Evolutionary conservation across 176 grass and related monocot genomes (phyloP), one percentile per base, ranked within the genome.

Genomic region (Calamus simplicifolius): DNA sequence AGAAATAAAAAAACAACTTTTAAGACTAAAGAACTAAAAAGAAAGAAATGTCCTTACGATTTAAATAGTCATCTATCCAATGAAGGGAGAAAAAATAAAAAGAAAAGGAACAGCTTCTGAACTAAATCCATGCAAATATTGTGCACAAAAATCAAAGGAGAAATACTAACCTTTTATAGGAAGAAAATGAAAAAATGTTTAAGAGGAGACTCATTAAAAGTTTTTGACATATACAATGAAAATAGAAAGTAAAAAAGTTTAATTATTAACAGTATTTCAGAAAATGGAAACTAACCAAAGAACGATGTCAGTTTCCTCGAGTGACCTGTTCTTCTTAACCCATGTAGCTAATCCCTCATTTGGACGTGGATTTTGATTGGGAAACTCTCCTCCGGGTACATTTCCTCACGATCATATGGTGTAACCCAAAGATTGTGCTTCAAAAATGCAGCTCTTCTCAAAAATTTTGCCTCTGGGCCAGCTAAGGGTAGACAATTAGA

Each of bases 381-480:
- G 94, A 52, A 99, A 99, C 52, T 99, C 94, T 6, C 88, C 88
- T 58, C 94, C 94, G 94, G 94, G 56, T 93, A 99, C 77, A 89
- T 85, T 76, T 99, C 94, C 27, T 81, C 76, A 10, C 85, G 68
- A 52, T 81, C 89, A 74, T 93, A 99, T 18, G 77, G 79, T 58
- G 94, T 99, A 18, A 99, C 85, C 94, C 94, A 99, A 62, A 99
- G 88, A 58, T 99, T 99, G 57, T 99, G 94, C 79, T 99, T 99
- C 31, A 99, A 50, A 81, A 99, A 99, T 50, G 81, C 94, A 26
- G 94, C 94, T 69, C 94, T 79, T 82, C 94, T 84, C 6, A 93
- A 70, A 79, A 99, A 89, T 60, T 92, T 93, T 1, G 94, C 94
- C 70, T 93, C 88, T 0, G 94, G 67, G 48, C 86, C 84, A 68